phyloP scores from a whole-genome alignment of 257 asterid genomes.

The Ilex aquifolium region DNA sequence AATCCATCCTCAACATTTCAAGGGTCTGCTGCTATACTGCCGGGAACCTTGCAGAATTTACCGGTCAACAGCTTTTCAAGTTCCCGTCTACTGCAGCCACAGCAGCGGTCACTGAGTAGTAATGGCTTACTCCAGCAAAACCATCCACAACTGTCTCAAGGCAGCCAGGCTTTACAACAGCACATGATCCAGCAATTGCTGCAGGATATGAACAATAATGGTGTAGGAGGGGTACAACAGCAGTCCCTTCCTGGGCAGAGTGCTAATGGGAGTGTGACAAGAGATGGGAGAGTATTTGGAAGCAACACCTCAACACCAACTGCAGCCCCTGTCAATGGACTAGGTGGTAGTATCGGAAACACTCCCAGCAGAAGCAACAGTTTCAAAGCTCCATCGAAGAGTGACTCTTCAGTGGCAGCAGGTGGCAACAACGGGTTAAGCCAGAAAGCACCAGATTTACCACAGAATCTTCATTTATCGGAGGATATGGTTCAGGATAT shows the following conservation, averaged over 20 bases:
- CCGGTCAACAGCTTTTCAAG: constrained; percentile 29
- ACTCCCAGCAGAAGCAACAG: constrained; percentile 61
- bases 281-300: constrained; percentile 39
- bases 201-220: constrained; percentile 56
- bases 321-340: constrained; percentile 22
- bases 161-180: constrained; percentile 61
- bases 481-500: constrained; percentile 57
- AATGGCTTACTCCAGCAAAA: constrained; percentile 38
- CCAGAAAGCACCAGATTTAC: constrained; percentile 48
- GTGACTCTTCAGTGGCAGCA: constrained; percentile 36
- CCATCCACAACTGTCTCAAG: constrained; percentile 35
- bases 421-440: constrained; percentile 36
- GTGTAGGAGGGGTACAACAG: constrained; percentile 28
- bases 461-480: constrained; percentile 45
- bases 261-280: constrained; percentile 33
- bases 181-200: constrained; percentile 68
- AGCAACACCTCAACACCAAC: constrained; percentile 27
- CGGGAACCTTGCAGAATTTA: constrained; percentile 36
- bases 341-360: constrained; percentile 21
- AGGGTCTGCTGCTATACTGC: constrained; percentile 31
- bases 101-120: constrained; percentile 26
- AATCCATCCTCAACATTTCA: constrained; percentile 35
- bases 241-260: constrained; percentile 31
- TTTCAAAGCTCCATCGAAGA: constrained; percentile 45
- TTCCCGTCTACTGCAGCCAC: constrained; percentile 25